phyloP scores from a whole-genome alignment of 202 grass and related monocot genomes.

The Musa balbisiana region DNA sequence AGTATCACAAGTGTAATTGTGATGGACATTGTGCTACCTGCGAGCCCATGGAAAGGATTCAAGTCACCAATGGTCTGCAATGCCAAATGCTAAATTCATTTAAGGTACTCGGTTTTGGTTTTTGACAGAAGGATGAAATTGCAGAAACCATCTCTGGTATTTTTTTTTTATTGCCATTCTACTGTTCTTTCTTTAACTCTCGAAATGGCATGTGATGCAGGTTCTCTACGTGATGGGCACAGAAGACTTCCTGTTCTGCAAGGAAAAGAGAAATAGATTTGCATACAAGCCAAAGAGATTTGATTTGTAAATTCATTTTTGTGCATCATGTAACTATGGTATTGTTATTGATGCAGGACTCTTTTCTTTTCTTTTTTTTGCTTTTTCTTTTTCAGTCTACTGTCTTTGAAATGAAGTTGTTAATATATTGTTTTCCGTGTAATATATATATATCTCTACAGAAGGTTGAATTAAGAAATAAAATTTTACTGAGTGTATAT shows the following conservation, averaged over 20 bases:
- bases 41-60: background rate
- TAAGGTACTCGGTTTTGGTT: background rate
- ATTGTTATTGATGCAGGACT: no score
- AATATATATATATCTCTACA: no score
- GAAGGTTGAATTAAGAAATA: no score
- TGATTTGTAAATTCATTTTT: no score
- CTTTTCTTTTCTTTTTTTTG: no score
- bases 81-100: background rate
- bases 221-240: conserved; percentile 1
- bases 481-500: no score
- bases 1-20: background rate
- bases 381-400: no score
- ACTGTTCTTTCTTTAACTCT: background rate
- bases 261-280: background rate
- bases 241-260: background rate
- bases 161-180: background rate
- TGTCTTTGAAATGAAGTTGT: no score
- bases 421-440: no score
- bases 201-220: background rate
- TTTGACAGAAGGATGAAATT: background rate
- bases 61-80: background rate
- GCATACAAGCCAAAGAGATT: no score
- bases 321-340: no score
- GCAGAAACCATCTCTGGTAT: background rate
- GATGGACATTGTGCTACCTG: background rate